A percentile compares a stretch with the other conserved stretches of the same genome.
Evolutionary conservation across 352 stramenopile species (phyloP).

Genomic region (Nothophytophthora sp.): DNA sequence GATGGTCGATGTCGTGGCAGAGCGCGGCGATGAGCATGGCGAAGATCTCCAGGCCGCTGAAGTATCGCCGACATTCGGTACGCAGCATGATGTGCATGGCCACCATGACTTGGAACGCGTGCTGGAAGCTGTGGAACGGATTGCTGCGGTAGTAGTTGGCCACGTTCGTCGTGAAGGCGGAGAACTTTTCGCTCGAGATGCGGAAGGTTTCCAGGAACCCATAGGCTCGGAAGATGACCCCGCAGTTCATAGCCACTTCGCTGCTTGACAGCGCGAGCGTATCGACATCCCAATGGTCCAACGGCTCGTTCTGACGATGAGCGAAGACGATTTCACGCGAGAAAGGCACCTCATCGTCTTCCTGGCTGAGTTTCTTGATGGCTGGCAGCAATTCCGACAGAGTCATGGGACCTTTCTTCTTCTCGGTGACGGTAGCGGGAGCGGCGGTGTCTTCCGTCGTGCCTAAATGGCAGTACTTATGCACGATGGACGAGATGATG

Average conservation of each 20-base stretch:
- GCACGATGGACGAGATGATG: conserved; percentile 65
- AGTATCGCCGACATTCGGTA: conserved; percentile 59
- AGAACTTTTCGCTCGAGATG: conserved; percentile 58
- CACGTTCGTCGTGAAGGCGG: conserved; percentile 52
- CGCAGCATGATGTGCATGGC: conserved; percentile 59
- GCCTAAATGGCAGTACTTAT: conserved; percentile 46
- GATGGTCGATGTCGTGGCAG: conserved; percentile 86
- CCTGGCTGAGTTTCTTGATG: conserved; percentile 45
- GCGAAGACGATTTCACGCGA: conserved; percentile 52
- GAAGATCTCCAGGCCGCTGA: conserved; percentile 71
- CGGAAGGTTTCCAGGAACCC: conserved; percentile 57
- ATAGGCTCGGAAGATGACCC: conserved; percentile 49
- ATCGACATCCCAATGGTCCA: conserved; percentile 60
- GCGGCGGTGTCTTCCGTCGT: no score
- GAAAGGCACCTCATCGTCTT: conserved; percentile 60
- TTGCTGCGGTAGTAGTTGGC: conserved; percentile 76
- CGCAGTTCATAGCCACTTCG: conserved; percentile 44
- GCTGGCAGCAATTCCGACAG: conserved; percentile 24
- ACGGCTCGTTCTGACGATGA: conserved; percentile 36
- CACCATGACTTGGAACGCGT: conserved; percentile 71
- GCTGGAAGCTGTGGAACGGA: conserved; percentile 83
- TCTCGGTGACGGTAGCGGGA: conserved; percentile 1
- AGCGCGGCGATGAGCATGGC: conserved; percentile 69
- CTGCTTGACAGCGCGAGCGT: conserved; percentile 36
- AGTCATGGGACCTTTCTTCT: conserved; percentile 15